Evolutionary conservation across 148 eudicot genomes (phyloP), one percentile per base, ranked within the genome.

Genomic region (Vaccinium myrtillus): DNA sequence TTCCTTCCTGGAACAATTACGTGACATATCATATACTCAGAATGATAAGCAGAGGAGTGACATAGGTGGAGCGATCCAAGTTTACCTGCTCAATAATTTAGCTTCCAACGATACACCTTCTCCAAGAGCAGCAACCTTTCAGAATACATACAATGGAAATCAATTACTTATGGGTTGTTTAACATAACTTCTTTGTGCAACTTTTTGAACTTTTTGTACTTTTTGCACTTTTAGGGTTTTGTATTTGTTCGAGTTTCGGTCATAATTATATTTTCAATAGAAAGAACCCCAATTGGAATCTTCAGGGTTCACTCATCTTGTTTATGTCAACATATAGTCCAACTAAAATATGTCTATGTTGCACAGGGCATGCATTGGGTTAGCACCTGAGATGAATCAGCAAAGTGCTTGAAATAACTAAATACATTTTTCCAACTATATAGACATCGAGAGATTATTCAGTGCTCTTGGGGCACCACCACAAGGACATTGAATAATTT

Each of bases 21-120:
- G 87, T 39, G 56, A 80, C 5, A 85, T n/a, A 83, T 90, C 69
- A 90, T 76, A 55, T 77, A 55, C 80, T 10, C 84, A 49, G 49
- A 16, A 75, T 87, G 36, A 79, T 43, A 82, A 78, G 85, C 54
- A 85, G 78, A 53, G 53, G 76, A 71, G 86, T 83, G 82, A 85
- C 79, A 32, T 43, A 75, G 71, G 43, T 61, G 55, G 21, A 87
- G 79, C 25, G 27, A 69, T 21, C 18, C 25, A 87, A 82, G 73
- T 65, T 88, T 91, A 97, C 99, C 99, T 94, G 93, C 90, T 95
- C 86, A 97, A 88, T 70, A 97, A 84, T 91, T 97, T 97, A 69
- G 96, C 98, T 91, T 97, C 99, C 90, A 97, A 83, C 12, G 99
- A 97, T 82, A 94, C 88, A 56, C 99, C 99, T 91, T 97, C 99